phyloP scores from a whole-genome alignment of 129 eudicot genomes.

The Kitagawia praeruptora region DNA sequence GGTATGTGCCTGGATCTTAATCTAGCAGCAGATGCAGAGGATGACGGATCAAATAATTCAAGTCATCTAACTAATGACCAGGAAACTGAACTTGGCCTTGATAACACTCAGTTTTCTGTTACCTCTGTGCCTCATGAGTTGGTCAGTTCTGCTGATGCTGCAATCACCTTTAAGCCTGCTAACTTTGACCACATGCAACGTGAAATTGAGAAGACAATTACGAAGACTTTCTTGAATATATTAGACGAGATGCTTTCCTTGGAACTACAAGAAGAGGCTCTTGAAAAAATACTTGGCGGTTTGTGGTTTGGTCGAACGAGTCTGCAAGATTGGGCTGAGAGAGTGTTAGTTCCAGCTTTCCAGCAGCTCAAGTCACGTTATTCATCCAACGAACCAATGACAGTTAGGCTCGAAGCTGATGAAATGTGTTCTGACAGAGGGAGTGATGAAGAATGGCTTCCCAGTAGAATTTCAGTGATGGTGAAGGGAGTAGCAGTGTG shows the following conservation, averaged over 20 bases:
- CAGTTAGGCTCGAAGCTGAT: conserved; percentile 53
- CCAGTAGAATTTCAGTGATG: conserved; percentile 49
- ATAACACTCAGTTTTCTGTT: conserved; percentile 30
- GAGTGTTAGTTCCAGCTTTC: conserved; percentile 11
- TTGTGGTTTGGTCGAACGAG: conserved; percentile 57
- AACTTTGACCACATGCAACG: conserved; percentile 37
- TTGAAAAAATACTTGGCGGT: conserved; percentile 68
- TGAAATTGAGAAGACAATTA: conserved; percentile 61
- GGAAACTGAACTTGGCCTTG: conserved; percentile 47
- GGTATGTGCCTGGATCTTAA: conserved; percentile 76
- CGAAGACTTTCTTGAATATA: conserved; percentile 31
- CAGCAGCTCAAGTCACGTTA: conserved; percentile 13
- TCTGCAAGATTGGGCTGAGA: conserved; percentile 15
- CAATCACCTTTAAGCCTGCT: conserved; percentile 69
- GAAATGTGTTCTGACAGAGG: conserved; percentile 21
- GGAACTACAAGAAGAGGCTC: conserved; percentile 56
- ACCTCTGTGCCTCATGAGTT: conserved; percentile 68
- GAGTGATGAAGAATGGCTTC: conserved; percentile 56
- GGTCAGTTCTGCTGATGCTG: conserved; percentile 45
- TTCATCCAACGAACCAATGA: conserved; percentile 18
- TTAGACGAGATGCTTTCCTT: conserved; percentile 40
- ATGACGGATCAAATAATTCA: conserved; percentile 69
- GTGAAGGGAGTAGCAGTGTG: conserved; percentile 26
- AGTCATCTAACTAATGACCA: conserved; percentile 74
- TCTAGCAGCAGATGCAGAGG: conserved; percentile 48